Base-by-base conservation (phyloP, 1,284 basidiomycete species). In the Exobasidium cylindrosporum region DNA sequence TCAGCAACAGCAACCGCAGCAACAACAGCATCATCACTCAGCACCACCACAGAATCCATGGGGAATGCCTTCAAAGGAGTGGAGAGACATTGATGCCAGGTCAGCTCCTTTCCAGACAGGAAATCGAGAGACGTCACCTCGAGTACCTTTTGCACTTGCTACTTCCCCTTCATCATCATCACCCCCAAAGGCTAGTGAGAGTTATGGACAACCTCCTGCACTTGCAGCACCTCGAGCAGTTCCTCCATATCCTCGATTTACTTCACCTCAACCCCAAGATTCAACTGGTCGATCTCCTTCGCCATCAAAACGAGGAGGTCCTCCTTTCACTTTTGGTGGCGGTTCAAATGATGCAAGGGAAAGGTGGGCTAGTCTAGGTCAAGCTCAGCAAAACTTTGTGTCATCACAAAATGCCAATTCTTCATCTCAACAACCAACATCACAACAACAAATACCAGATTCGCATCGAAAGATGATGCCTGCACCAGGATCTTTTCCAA, bases 331-430 rank as follows among this genome's bases (percentile, higher is more conserved):
- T 3, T 67, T 69, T 40, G 68, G 69, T 17, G 53, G 53, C n/a
- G 69, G 71, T 54, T 60, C 68, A 14, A 63, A 21, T 50, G 47
- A 50, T 6, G n/a, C 47, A 21, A 21, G 66, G 55, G 73, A 75
- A 28, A 58, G 73, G 14, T 75, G 73, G 73, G 65, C 70, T 24
- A 70, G 72, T 30, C 69, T 74, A 32, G 64, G 64, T 7, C 69
- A 69, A 63, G 60, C 64, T 35, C 63, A 61, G 47, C 56, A 62
- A 58, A 24, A 47, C 7, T 54, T 63, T 23, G 64, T 63, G 4
- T 13, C 62, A 28, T 45, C 58, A 26, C 26, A 58, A 4, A 54
- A 63, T 13, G 63, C 60, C 23, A 30, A 13, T 54, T 40, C 26
- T 23, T 23, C 14, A 47, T 23, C 14, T 28, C 28, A 47, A 50